Evolutionary conservation across 2,329 filamentous ascomycete species (phyloP).

Genomic region (Parafenestella ontariensis): DNA sequence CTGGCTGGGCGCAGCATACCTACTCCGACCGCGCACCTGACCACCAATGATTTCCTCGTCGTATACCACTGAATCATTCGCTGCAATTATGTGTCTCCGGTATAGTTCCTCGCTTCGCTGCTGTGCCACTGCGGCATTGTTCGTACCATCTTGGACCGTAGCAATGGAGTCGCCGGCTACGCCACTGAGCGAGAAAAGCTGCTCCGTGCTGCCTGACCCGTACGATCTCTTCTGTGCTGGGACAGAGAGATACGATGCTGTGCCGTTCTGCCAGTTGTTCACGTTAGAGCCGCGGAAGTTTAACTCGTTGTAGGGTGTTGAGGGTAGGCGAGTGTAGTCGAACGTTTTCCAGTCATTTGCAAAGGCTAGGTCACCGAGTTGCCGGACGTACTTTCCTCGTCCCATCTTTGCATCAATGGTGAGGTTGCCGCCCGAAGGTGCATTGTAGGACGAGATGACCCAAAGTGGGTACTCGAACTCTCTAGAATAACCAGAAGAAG

Average conservation of each 20-base stretch:
- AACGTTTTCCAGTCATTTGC: constrained; percentile 68
- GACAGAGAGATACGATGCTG: constrained; percentile 61
- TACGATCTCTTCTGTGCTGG: constrained; percentile 57
- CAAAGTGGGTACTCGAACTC: constrained; percentile 67
- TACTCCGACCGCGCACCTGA: constrained; percentile 15
- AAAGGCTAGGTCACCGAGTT: constrained; percentile 59
- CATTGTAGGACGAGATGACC: constrained; percentile 61
- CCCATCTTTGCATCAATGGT: constrained; percentile 57
- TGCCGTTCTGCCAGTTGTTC: constrained; percentile 64
- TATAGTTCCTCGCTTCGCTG: constrained; percentile 57
- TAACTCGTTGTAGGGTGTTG: neutral
- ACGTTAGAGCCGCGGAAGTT: constrained; percentile 52
- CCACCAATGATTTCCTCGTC: constrained; percentile 54
- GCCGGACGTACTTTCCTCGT: constrained; percentile 58
- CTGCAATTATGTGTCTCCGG: constrained; percentile 61
- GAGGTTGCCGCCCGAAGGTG: constrained; percentile 51
- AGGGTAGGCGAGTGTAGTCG: constrained; percentile 43
- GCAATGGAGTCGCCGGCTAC: constrained; percentile 33
- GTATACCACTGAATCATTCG: constrained; percentile 60
- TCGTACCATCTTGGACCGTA: constrained; percentile 8
- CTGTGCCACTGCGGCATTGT: constrained; percentile 1
- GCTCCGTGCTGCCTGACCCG: constrained; percentile 64
- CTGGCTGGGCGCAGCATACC: constrained; percentile 6
- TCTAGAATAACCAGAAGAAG: constrained; percentile 45
- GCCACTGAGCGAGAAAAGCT: constrained; percentile 64